phyloP scores from a whole-genome alignment of 1,284 basidiomycete species.

The Cystobasidiaceae sp. region DNA sequence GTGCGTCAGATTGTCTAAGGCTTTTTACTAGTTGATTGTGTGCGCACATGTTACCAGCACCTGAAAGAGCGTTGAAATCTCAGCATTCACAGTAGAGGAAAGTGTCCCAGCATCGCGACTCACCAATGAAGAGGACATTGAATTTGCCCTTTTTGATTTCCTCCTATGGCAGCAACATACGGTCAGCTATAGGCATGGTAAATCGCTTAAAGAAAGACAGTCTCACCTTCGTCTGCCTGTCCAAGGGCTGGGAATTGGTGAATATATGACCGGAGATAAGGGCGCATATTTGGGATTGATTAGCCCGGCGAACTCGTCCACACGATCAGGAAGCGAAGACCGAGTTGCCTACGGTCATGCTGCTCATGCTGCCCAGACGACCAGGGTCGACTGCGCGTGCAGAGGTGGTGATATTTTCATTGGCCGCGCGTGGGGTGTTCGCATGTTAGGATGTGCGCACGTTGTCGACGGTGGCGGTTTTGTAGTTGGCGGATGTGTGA shows the following conservation, averaged over 20 bases:
- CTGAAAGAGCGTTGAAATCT: too few relatives aligned
- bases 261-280: background rate
- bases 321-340: too few relatives aligned
- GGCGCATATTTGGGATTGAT: too few relatives aligned
- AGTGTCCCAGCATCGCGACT: too few relatives aligned
- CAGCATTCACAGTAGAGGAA: too few relatives aligned
- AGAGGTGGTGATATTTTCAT: background rate
- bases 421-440: background rate
- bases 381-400: slow-evolving; percentile 14
- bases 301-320: too few relatives aligned
- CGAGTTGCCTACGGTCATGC: slow-evolving; percentile 23
- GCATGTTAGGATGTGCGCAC: background rate
- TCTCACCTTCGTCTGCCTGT: slow-evolving; percentile 27
- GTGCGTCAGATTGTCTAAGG: background rate
- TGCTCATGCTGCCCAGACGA: slow-evolving; percentile 22
- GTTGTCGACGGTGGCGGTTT: too few relatives aligned
- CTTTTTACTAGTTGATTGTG: background rate
- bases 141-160: slow-evolving; percentile 32
- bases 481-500: too few relatives aligned
- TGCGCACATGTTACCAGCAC: slow-evolving; percentile 27
- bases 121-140: slow-evolving; percentile 29
- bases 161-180: background rate
- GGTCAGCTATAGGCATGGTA: background rate
- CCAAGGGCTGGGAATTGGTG: slow-evolving; percentile 9
- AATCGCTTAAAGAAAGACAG: background rate